A percentile compares a stretch with the other conserved stretches of the same genome.
Evolutionary conservation across 257 asterid genomes (phyloP).

Genomic region (Anisodus tanguticus): DNA sequence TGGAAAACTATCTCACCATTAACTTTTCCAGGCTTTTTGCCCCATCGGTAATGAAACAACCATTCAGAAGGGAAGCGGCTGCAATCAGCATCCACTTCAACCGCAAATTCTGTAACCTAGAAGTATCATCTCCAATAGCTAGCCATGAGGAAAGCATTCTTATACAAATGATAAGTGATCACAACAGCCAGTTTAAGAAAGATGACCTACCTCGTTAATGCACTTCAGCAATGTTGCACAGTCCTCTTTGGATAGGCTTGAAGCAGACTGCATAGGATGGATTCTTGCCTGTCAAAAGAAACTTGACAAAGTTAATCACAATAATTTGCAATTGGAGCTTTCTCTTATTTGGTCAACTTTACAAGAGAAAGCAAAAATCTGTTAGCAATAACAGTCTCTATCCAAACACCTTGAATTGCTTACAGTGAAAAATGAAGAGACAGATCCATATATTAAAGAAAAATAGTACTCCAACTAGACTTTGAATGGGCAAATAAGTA

Average conservation of each 20-base stretch:
- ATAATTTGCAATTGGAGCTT: neutral
- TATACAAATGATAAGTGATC: conserved; percentile 25
- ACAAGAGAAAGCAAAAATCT: conserved; percentile 16
- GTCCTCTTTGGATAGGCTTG: conserved; percentile 73
- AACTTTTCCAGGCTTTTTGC: conserved; percentile 88
- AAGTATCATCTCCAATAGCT: conserved; percentile 56
- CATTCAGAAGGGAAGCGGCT: conserved; percentile 85
- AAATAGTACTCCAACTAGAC: conserved; percentile 27
- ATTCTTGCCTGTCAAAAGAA: conserved; percentile 73
- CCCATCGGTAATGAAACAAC: conserved; percentile 99
- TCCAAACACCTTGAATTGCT: neutral
- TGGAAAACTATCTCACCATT: conserved; percentile 67
- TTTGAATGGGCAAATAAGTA: conserved; percentile 10
- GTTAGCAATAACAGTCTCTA: neutral
- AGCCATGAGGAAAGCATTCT: conserved; percentile 39
- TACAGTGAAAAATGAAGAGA: neutral
- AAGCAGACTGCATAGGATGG: conserved; percentile 83
- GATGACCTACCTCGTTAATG: conserved; percentile 70
- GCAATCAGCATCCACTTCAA: conserved; percentile 86
- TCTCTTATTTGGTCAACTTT: conserved; percentile 22
- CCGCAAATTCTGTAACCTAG: conserved; percentile 80
- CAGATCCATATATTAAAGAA: neutral
- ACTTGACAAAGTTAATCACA: conserved; percentile 20
- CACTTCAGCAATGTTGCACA: conserved; percentile 76
- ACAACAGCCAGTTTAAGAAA: conserved; percentile 26